phyloP scores from a whole-genome alignment of 2,329 filamentous ascomycete species.

The Xylaria polymorpha region DNA sequence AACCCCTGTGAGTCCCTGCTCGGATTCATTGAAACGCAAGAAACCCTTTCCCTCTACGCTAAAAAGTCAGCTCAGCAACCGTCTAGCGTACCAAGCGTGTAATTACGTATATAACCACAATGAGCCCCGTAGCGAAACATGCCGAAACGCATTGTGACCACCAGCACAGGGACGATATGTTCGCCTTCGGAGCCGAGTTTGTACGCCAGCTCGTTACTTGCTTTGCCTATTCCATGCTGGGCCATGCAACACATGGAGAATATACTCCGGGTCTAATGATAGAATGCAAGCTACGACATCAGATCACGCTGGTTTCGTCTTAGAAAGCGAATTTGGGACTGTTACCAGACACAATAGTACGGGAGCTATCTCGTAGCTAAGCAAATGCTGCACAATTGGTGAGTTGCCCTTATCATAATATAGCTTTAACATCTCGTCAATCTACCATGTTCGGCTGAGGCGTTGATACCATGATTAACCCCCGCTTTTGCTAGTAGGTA shows the following conservation, averaged over 20 bases:
- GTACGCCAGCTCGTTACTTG: neutral
- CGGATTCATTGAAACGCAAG: conserved; percentile 4
- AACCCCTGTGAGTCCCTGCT: neutral
- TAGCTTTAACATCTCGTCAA: neutral
- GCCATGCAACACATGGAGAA: neutral
- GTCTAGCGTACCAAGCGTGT: neutral
- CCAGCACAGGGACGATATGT: neutral
- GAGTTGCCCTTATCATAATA: neutral
- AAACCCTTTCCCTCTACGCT: neutral
- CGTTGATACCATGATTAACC: neutral
- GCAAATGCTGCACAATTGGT: no score
- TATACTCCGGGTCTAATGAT: neutral
- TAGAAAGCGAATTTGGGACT: neutral
- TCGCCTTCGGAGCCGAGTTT: neutral
- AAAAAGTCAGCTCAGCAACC: neutral
- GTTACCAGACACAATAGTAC: neutral
- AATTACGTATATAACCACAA: neutral
- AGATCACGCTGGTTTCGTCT: neutral
- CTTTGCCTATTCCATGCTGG: neutral
- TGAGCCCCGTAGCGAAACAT: conserved; percentile 1
- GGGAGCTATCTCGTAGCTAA: neutral
- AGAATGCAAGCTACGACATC: neutral
- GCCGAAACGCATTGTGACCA: neutral
- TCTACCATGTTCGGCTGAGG: neutral
- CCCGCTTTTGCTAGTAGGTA: neutral